Percentiles rank a stretch among this genome's conserved stretches.
These are phyloP conservation scores for Dentipellis fragilis DNA, from an alignment of 768 basidiomycete genomes.

Conservation along the genomic window DNA sequence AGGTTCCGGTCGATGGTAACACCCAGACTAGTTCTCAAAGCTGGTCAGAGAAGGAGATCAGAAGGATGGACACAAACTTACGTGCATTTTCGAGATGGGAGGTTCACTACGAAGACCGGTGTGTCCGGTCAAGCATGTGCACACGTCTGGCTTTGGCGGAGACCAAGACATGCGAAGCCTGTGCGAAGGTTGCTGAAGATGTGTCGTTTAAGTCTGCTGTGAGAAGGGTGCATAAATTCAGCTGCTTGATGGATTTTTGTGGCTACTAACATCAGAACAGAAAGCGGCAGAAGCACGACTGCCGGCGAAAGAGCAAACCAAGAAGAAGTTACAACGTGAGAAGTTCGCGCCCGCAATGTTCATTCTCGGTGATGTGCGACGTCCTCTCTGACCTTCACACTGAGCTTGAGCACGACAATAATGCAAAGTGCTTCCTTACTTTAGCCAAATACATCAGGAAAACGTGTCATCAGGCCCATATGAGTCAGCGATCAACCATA, in stretches of 20 bases:
- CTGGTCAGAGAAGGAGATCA: not conserved
- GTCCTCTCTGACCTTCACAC: conserved; percentile 8
- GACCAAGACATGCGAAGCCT: not conserved
- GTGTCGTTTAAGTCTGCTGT: not conserved
- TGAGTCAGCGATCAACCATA: too few species aligned
- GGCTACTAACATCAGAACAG: not conserved
- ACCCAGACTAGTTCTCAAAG: not conserved
- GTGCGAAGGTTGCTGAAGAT: not conserved
- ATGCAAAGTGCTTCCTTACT: conserved; percentile 10
- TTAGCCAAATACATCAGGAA: conserved; percentile 12
- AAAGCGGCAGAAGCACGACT: not conserved
- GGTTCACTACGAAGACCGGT: not conserved
- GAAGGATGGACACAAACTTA: not conserved
- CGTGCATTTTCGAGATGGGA: not conserved
- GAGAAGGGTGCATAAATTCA: not conserved
- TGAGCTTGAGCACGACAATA: conserved; percentile 4
- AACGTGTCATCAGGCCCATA: too few species aligned
- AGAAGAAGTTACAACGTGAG: not conserved
- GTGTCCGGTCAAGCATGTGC: not conserved
- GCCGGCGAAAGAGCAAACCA: conserved; percentile 1
- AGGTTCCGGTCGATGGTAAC: not conserved
- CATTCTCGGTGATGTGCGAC: conserved; percentile 3
- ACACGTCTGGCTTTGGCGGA: not conserved
- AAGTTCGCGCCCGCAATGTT: conserved; percentile 1
- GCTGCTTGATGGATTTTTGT: not conserved